Conservation (phyloP, 306 rosid genomes). For the Mimosa bimucronata region DNA sequence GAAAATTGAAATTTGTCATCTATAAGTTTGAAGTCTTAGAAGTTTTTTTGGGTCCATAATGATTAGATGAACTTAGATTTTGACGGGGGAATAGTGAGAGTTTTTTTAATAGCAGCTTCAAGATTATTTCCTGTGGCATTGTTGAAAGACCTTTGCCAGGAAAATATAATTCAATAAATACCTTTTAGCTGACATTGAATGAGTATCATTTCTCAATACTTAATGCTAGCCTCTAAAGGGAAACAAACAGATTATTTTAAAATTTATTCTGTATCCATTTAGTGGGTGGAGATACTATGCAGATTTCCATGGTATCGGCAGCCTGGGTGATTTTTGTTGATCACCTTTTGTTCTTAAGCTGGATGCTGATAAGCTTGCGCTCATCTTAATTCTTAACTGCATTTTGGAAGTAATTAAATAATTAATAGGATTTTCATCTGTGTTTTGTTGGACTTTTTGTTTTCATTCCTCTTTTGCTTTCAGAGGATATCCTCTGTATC, state of each 20-base stretch:
- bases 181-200: background rate
- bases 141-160: background rate
- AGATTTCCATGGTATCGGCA: background rate
- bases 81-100: no score
- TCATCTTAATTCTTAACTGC: background rate
- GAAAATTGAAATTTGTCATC: background rate
- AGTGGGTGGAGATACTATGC: background rate
- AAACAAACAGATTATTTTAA: background rate
- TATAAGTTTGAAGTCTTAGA: background rate
- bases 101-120: background rate
- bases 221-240: background rate
- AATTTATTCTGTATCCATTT: background rate
- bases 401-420: background rate
- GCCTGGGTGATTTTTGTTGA: background rate
- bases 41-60: background rate
- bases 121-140: background rate
- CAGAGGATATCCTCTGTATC: conserved; percentile 12
- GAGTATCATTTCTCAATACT: background rate
- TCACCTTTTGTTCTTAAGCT: background rate
- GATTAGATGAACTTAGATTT: background rate
- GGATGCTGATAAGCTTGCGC: background rate
- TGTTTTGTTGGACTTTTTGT: conserved; percentile 13
- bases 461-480: conserved; percentile 22
- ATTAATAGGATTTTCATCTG: background rate
- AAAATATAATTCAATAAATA: background rate